A percentile compares a stretch with the other conserved stretches of the same genome.
phyloP scores from a whole-genome alignment of 768 basidiomycete species.

The Pisolithus orientalis region DNA sequence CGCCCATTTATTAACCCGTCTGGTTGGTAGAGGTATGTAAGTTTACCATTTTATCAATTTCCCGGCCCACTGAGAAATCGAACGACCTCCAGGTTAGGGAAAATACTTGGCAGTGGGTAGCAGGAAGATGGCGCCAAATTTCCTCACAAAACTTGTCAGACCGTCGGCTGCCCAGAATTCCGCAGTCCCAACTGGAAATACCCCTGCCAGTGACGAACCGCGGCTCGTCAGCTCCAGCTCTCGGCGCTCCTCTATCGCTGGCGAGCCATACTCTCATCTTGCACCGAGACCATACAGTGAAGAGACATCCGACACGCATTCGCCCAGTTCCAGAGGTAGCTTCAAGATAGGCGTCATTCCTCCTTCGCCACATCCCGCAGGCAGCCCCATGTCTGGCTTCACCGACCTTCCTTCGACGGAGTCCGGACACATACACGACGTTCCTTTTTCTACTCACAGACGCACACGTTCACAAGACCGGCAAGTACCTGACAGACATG shows the following conservation, averaged over 20 bases:
- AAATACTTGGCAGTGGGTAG: background rate
- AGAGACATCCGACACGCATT: background rate
- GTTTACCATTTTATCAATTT: too few species aligned
- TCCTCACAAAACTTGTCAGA: conserved; percentile 27
- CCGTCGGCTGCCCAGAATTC: conserved; percentile 10
- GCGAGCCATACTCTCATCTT: conserved; percentile 3
- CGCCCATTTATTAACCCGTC: too few species aligned
- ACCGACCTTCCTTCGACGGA: conserved; percentile 9
- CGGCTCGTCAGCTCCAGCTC: background rate
- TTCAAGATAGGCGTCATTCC: conserved; percentile 27
- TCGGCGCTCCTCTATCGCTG: background rate
- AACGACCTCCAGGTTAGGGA: too few species aligned
- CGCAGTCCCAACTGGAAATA: background rate
- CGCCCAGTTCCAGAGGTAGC: conserved; percentile 14
- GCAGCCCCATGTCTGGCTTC: conserved; percentile 11
- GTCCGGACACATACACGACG: background rate
- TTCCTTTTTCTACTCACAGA: conserved; percentile 7
- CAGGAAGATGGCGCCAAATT: conserved; percentile 20
- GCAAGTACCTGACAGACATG: conserved; percentile 25
- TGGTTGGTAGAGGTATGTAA: too few species aligned
- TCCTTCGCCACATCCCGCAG: conserved; percentile 19
- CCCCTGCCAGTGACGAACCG: conserved; percentile 1
- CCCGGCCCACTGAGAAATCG: too few species aligned
- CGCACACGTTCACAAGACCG: conserved; percentile 28
- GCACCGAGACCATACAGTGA: background rate